A percentile compares a stretch with the other conserved stretches of the same genome.
Evolutionary conservation across 164 flowering plant species (phyloP).

Genomic region (Aristolochia californica): DNA sequence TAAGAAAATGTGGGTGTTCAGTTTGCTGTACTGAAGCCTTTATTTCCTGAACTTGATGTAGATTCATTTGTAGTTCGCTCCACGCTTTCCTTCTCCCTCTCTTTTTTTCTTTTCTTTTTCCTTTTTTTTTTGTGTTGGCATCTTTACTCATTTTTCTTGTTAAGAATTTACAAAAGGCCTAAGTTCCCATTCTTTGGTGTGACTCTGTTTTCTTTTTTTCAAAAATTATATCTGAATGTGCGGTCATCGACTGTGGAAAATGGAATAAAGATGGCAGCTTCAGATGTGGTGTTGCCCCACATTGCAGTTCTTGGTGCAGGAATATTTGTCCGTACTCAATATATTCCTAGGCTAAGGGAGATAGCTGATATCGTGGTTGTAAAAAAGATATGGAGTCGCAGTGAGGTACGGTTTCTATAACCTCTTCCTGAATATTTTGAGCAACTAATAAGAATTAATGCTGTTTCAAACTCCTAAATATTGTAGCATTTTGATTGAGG

Average conservation of each 20-base stretch:
- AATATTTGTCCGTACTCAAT: slow-evolving; percentile 63
- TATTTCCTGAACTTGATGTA: no score
- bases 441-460: not conserved
- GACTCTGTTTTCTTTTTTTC: no score
- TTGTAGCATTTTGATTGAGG: not conserved
- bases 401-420: slow-evolving; percentile 32
- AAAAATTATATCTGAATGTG: not conserved
- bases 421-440: not conserved
- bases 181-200: no score
- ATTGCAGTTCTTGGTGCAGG: slow-evolving; percentile 87
- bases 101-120: no score
- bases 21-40: no score
- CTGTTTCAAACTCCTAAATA: not conserved
- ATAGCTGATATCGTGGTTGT: slow-evolving; percentile 49
- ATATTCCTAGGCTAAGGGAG: slow-evolving; percentile 79
- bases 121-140: no score
- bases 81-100: no score
- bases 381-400: slow-evolving; percentile 76
- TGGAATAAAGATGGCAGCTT: slow-evolving; percentile 5
- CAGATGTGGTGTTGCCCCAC: slow-evolving; percentile 33
- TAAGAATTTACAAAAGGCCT: no score
- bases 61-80: no score
- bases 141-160: no score
- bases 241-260: not conserved
- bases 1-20: no score